These are phyloP conservation scores for Ampelocalamus luodianensis DNA, from an alignment of 176 grass and related monocot species.

Conservation along the genomic window DNA sequence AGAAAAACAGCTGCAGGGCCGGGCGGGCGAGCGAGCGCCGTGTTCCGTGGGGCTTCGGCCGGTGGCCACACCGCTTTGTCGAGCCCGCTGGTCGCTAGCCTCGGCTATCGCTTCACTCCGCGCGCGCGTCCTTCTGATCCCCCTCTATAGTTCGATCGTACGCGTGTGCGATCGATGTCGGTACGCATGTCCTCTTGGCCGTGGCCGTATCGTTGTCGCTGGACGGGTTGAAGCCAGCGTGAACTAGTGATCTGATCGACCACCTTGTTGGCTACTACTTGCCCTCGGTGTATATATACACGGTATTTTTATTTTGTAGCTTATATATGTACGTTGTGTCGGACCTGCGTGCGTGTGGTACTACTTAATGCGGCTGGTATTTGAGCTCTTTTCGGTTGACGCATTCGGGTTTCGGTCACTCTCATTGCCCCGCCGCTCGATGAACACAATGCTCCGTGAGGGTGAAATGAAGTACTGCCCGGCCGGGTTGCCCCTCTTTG, in stretches of 20 bases:
- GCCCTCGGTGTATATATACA: neutral
- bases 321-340: neutral
- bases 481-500: neutral
- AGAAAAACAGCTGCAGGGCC: constrained; percentile 2
- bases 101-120: neutral
- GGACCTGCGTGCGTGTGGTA: neutral
- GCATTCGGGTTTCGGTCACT: constrained; percentile 31
- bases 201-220: constrained; percentile 17
- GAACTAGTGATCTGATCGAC: neutral
- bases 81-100: constrained; percentile 23
- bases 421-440: neutral
- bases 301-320: neutral
- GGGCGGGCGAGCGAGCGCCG: constrained; percentile 27
- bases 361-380: neutral
- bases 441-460: constrained; percentile 35
- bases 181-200: constrained; percentile 6
- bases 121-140: neutral
- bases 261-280: neutral
- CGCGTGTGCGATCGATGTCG: neutral
- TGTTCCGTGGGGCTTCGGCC: constrained; percentile 37
- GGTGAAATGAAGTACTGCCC: no score
- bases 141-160: neutral
- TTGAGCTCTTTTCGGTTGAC: constrained; percentile 12
- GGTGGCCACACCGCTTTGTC: constrained; percentile 40
- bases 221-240: neutral